Conservation (phyloP, 169 alveolate species). For the Babesia divergens region DNA sequence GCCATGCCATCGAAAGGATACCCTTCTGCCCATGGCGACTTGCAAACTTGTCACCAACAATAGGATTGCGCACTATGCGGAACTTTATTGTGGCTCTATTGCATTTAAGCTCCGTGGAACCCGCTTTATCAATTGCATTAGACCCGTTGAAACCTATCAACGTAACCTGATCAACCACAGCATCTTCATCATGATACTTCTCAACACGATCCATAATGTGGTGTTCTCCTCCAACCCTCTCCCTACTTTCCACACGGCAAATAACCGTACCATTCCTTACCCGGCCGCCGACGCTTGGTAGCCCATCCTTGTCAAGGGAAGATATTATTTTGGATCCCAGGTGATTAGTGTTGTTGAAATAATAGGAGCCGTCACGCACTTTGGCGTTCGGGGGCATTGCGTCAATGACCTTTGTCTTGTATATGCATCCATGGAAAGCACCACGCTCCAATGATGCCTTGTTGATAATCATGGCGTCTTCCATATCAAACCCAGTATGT, state of each 20-base stretch:
- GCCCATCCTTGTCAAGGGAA: conserved; percentile 76
- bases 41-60: conserved; percentile 99
- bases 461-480: conserved; percentile 99
- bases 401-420: conserved; percentile 89
- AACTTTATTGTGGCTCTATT: conserved; percentile 65
- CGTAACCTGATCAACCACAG: conserved; percentile 57
- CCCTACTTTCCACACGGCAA: conserved; percentile 66
- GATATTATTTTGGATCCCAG: conserved; percentile 30
- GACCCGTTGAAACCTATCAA: conserved; percentile 44
- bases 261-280: conserved; percentile 71
- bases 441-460: conserved; percentile 99
- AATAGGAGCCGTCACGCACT: conserved; percentile 19
- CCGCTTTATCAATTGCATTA: conserved; percentile 32
- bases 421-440: conserved; percentile 94
- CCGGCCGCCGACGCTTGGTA: conserved; percentile 77
- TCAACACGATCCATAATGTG: conserved; percentile 52
- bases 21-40: conserved; percentile 99
- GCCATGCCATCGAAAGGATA: conserved; percentile 95
- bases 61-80: conserved; percentile 86
- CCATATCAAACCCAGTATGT: conserved; percentile 99
- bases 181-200: conserved; percentile 59
- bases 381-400: conserved; percentile 28
- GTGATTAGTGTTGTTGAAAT: conserved; percentile 39
- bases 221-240: conserved; percentile 33
- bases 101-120: conserved; percentile 38